Evolutionary conservation across 177 flowering plant species (phyloP), one percentile per base, ranked within the genome.

Genomic region (Vitis hybrid): DNA sequence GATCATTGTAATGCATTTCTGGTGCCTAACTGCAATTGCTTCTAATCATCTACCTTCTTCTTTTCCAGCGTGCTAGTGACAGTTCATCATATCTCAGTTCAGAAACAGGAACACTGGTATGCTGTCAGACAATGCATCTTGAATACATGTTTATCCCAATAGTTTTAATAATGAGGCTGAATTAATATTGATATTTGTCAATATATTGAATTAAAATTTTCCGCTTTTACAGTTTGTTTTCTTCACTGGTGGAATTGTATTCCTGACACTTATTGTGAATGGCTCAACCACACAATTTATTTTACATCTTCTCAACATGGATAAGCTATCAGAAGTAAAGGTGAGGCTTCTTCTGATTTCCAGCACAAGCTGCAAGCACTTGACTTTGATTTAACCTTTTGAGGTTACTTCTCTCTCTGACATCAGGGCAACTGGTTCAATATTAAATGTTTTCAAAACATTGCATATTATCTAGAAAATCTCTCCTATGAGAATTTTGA

Each of bases 281-380:
- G 98, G 98, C 63, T 91, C 98, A 73, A 92, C 98, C 14, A 89
- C 98, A 64, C 98, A 94, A 66, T 94, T 92, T 77, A 12, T 91
- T 69, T 84, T 94, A 56, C 97, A 80, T 72, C 26, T 82, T 56
- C 79, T 94, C 62, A 75, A 74, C 26, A 80, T 94, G 98, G 88
- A 89, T 64, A 88, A 82, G 72, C 67, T 92, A 69, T 89, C 98
- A 56, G 77, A 87, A 14, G 81, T 89, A 26, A 92, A 92, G 94
- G 98, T 92, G 56, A 75, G 71, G n/a, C 18, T 68, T 23, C 17
- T 54, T 12, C 52, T 56, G 11, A 3, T 70, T 45, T 52, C 40
- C 4, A 59, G 19, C 4, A 32, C 15, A 54, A 19, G 21, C 17
- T 64, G 55, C 56, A 48, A 48, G 8, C 10, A 15, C 40, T 3